Base-by-base conservation (phyloP, 2,329 filamentous ascomycete genomes). In the Dichotomopilus funicola region DNA sequence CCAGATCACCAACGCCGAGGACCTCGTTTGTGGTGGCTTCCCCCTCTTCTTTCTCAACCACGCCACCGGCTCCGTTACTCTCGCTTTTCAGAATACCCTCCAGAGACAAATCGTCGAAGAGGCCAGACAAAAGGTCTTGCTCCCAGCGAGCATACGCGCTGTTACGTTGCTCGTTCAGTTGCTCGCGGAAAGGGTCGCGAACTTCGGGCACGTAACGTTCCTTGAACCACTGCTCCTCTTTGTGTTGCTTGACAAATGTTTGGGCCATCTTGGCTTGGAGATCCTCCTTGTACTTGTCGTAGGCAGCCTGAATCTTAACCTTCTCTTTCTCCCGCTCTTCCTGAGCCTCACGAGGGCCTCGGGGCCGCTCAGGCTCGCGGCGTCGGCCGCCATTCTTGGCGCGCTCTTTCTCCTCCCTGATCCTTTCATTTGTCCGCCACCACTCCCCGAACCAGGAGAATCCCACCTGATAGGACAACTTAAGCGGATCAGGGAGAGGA, bases 171-270 rank as follows among this genome's bases (percentile, higher is more conserved):
- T 91, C 87, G 70, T 87, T 87, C 52, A 97, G 75, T 65, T 89
- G 87, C 57, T 77, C 75, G 54, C 87, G 85, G 65, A 96, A 83
- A 1, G 81, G 78, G 62, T 91, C 86, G 51, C 89, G 80, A 53
- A 92, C 83, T 63, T 94, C 89, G 1, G 89, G 82, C 35, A 95
- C 86, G 65, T 99, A 99, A 68, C 90, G 86, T 72, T 99, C 94
- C 64, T 87, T 89, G 74, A 99, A 99, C 94, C 94, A 99, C 68
- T 99, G 92, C 70, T 99, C 94, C 44, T 85, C 85, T 69, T 95
- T 96, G 72, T 99, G 94, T 64, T 91, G 87, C 49, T 87, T 83
- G 43, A 99, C 94, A 68, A 99, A 99, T 1, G 82, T 78, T 61
- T 91, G 85, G 0, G 94, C 91, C 87, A 96, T 92, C 68, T 85